Evolutionary conservation across 371 early-diverging fungal species (phyloP), one percentile per base, ranked within the genome.

Genomic region (Catenaria anguillulae): DNA sequence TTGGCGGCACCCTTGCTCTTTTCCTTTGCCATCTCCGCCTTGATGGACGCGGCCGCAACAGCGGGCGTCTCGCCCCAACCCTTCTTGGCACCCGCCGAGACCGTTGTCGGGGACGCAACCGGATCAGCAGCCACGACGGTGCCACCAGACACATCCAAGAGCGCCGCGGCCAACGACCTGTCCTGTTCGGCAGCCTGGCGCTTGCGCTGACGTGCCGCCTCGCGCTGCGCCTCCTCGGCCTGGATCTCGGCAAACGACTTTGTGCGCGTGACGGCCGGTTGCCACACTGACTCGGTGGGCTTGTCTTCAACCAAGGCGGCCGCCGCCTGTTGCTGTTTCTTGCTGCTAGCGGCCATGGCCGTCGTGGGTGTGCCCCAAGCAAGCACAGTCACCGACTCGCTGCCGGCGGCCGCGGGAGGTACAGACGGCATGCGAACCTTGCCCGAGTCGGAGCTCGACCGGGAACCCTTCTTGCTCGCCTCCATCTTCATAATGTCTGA

Each of bases 211-310:
- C 52, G 52, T 31, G 26, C 58, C 6, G 8, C 29, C 58, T 58
- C 58, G 4, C 52, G 52, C 52, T 6, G 36, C 42, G 19, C 42
- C 58, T 58, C 58, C 42, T 58, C 58, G 24, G 8, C n/a, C 42
- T 58, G 58, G 17, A 58, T 58, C 40, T 58, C 35, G 24, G 37
- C 34, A n/a, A 58, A 58, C 23, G 40, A 40, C 31, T 58, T 58
- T 10, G 24, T 35, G 15, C 34, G 29, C 0, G 58, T 17, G 15
- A 17, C n/a, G 8, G 58, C 26, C 6, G 58, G 24, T 24, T 42
- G 31, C 58, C 58, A 58, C 17, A 36, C 35, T 3, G 40, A 40
- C 5, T 10, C 17, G 34, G 33, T 31, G 29, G 58, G 21, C 6
- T 8, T 21, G 12, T 17, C 42, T 0, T 24, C 29, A 5, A 29